Evolutionary conservation across 129 eudicot species (phyloP), one percentile per base, ranked within the genome.

Genomic region (Pulicaria dysenterica): DNA sequence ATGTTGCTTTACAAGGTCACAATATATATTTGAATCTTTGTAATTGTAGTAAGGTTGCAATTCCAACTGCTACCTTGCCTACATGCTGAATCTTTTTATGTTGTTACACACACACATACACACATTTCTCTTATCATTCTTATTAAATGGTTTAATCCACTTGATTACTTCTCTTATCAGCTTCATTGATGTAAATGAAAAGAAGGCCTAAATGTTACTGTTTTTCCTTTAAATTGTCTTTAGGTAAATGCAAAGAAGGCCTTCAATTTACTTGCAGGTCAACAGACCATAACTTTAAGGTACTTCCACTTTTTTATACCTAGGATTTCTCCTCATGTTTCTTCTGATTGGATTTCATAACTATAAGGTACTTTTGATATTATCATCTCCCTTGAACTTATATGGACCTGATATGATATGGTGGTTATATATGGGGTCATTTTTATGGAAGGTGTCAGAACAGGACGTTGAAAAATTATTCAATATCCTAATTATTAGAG

Each of bases 161-260:
- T 16, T 44, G 17, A 64, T 10, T 2, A 43, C 53, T 19, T 46
- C 63, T 48, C 17, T 51, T 64, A 43, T 46, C 50, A 47, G 54
- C 14, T 64, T 50, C 44, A 43, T 4, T 49, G 66, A 16, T 46
- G 67, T 24, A 24, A 24, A 24, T 24, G 31, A 24, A 24, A 24
- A 24, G 31, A 24, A 24, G 31, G 31, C 41, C 14, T 40, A 50
- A 70, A 13, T 0, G 73, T n/a, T 44, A 67, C 41, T 39, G 58
- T 37, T 31, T 77, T 62, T 19, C 19, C 58, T 53, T 31, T 53
- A 4, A 42, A 11, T 62, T 47, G 54, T 11, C 79, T 44, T 55
- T 76, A 93, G 98, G 95, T 93, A 58, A 93, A 93, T 72, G 87
- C 82, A 59, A 67, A 80, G 64, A 84, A 73, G 80, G 82, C 82